phyloP scores from a whole-genome alignment of 2,329 filamentous ascomycete genomes.

The Calonectria leucothoes region DNA sequence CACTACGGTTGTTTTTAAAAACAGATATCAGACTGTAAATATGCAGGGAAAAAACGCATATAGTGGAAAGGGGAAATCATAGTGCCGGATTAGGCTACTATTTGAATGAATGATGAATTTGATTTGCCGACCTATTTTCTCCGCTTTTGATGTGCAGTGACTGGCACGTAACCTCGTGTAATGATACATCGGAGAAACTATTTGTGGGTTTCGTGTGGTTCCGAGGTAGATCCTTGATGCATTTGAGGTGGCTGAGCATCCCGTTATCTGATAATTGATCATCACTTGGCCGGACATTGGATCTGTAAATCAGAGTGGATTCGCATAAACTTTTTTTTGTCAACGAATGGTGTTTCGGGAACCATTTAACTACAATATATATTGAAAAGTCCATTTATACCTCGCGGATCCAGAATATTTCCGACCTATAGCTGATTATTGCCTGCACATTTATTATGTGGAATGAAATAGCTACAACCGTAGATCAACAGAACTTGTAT shows the following conservation, averaged over 20 bases:
- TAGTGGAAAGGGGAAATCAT: neutral
- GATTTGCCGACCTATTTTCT: neutral
- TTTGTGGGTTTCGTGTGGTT: neutral
- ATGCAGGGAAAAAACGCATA: neutral
- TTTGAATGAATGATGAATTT: neutral
- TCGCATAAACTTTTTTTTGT: neutral
- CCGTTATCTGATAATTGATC: too few species aligned
- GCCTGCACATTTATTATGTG: neutral
- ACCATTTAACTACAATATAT: too few species aligned
- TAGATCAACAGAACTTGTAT: neutral
- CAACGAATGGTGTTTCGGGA: too few species aligned
- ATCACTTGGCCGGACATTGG: too few species aligned
- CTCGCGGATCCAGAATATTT: neutral
- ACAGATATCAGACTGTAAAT: neutral
- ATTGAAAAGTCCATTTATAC: too few species aligned
- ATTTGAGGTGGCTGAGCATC: neutral
- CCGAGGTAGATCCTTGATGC: neutral
- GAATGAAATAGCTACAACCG: neutral
- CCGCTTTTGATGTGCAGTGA: neutral
- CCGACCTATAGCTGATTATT: neutral
- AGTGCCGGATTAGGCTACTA: neutral
- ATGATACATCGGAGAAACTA: neutral
- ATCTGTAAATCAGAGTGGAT: too few species aligned
- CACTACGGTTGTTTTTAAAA: neutral
- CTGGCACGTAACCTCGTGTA: neutral